Percentiles rank a stretch among this genome's conserved stretches.
phyloP scores from a whole-genome alignment of 2,329 filamentous ascomycete species.

The Nannizziopsis barbatae region DNA sequence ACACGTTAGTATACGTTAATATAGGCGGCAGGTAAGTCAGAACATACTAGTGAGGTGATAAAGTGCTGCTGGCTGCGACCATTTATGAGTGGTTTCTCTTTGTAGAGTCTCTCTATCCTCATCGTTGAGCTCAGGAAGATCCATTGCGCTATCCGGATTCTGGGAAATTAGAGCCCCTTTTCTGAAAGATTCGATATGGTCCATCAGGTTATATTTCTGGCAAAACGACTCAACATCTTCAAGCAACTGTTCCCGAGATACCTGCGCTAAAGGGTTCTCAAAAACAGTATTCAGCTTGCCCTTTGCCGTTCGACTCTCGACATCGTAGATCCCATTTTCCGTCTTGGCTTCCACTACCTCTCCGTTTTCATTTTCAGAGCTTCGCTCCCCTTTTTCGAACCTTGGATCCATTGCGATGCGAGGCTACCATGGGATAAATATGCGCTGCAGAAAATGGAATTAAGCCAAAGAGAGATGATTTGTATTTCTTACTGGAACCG shows the following conservation, averaged over 20 bases:
- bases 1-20: not conserved
- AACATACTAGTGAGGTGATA: conserved; percentile 36
- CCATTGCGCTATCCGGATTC: conserved; percentile 39
- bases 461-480: no score
- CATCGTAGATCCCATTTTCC: conserved; percentile 17
- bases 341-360: not conserved
- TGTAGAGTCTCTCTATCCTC: conserved; percentile 34
- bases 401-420: conserved; percentile 1
- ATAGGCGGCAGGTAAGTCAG: conserved; percentile 5
- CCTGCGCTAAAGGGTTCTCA: conserved; percentile 45
- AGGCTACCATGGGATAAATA: no score
- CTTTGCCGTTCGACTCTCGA: conserved; percentile 18
- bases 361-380: not conserved
- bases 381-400: conserved; percentile 4
- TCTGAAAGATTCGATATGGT: conserved; percentile 40
- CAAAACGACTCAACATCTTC: conserved; percentile 47
- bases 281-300: conserved; percentile 31
- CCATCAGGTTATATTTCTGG: conserved; percentile 37
- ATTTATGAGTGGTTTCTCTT: conserved; percentile 40
- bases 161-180: conserved; percentile 45
- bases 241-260: conserved; percentile 44
- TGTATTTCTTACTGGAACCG: no score
- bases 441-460: no score
- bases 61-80: conserved; percentile 40
- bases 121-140: conserved; percentile 38